These are phyloP conservation scores for Carpinus fangiana DNA, from an alignment of 306 rosid species.

Conservation along the genomic window DNA sequence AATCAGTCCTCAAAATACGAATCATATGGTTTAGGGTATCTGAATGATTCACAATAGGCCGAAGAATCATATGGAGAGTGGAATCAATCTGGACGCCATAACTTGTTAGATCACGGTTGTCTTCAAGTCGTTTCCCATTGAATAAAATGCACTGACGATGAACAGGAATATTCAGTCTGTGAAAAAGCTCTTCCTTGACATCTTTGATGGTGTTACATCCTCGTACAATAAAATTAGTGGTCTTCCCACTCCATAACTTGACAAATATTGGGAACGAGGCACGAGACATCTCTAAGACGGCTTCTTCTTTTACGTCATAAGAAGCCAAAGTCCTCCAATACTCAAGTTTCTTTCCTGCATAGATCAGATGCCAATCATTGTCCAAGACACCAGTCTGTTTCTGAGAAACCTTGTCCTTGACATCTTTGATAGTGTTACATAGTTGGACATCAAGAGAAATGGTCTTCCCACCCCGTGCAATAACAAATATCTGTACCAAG, in stretches of 20 bases:
- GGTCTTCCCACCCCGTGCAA: too few relatives aligned
- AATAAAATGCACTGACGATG: not conserved
- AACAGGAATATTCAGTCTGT: too few relatives aligned
- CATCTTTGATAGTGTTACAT: too few relatives aligned
- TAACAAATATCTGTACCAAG: too few relatives aligned
- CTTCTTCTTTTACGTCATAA: slow-evolving; percentile 17
- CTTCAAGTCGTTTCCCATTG: not conserved
- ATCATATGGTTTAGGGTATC: too few relatives aligned
- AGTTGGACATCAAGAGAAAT: too few relatives aligned
- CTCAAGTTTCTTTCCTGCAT: slow-evolving; percentile 16
- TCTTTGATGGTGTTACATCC: not conserved
- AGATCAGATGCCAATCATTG: slow-evolving; percentile 4
- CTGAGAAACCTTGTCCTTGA: too few relatives aligned
- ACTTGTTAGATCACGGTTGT: not conserved
- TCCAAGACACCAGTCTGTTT: not conserved
- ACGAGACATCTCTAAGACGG: slow-evolving; percentile 12
- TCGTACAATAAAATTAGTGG: not conserved
- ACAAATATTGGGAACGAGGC: slow-evolving; percentile 26
- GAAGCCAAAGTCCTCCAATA: too few relatives aligned
- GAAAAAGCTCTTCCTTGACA: not conserved
- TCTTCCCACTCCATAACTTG: slow-evolving; percentile 17
- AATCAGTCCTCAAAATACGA: too few relatives aligned
- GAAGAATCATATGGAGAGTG: slow-evolving; percentile 22
- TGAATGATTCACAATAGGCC: too few relatives aligned
- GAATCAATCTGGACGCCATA: slow-evolving; percentile 23